Conservation (phyloP, 495 filamentous ascomycete genomes). For the Schizothecium vesticola region DNA sequence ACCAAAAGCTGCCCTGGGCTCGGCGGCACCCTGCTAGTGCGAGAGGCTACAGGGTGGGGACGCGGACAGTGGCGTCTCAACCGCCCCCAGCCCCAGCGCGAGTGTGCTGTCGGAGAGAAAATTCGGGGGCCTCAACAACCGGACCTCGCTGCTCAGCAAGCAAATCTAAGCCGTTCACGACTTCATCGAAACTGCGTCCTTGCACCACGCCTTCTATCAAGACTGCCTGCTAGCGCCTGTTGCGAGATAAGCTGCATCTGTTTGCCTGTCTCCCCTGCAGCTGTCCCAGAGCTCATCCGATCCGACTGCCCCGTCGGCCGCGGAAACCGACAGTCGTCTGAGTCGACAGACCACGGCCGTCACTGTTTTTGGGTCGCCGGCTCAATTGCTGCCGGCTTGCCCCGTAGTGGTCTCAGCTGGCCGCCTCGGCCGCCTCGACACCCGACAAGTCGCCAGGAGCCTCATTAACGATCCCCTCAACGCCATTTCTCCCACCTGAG, state of each 20-base stretch:
- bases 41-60: not conserved
- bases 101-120: constrained; percentile 3
- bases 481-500: not conserved
- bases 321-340: not conserved
- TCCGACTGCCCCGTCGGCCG: not conserved
- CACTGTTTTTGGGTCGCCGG: not conserved
- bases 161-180: not conserved
- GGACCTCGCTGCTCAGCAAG: not conserved
- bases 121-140: not conserved
- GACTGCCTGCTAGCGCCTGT: not conserved
- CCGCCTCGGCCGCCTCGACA: not conserved
- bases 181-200: not conserved
- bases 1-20: not conserved
- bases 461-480: constrained; percentile 3
- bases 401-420: constrained; percentile 5
- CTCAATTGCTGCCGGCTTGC: constrained; percentile 9
- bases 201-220: not conserved
- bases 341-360: not conserved
- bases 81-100: not conserved
- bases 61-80: not conserved
- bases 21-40: constrained; percentile 12
- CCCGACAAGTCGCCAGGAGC: not conserved
- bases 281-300: not conserved
- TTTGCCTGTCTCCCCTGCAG: not conserved
- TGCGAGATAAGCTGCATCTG: not conserved